Evolutionary conservation across 2,329 filamentous ascomycete species (phyloP).

Genomic region (Aspergillus carbonarius): DNA sequence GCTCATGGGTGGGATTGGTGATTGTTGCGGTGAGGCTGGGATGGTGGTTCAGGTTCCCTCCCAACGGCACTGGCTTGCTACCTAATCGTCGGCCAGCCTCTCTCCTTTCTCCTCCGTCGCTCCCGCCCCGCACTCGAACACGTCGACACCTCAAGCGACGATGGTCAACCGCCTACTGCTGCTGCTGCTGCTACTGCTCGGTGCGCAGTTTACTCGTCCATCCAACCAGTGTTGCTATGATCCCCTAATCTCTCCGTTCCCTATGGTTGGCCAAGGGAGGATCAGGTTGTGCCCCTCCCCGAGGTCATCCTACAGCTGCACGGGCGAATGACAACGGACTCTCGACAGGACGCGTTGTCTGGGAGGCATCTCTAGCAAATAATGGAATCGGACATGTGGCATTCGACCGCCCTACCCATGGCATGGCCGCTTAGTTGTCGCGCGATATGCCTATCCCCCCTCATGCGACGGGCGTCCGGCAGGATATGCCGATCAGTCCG

Average conservation of each 20-base stretch:
- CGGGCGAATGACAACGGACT: background rate
- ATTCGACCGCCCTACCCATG: slow-evolving; percentile 4
- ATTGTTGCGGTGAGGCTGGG: slow-evolving; percentile 6
- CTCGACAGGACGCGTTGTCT: background rate
- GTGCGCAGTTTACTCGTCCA: background rate
- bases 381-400: slow-evolving; percentile 8
- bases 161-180: background rate
- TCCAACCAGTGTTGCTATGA: background rate
- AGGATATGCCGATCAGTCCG: background rate
- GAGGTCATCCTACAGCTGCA: background rate
- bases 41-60: background rate
- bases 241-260: background rate
- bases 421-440: slow-evolving; percentile 7
- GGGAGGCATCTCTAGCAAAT: slow-evolving; percentile 4
- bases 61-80: background rate
- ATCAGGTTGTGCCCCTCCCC: background rate
- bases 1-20: background rate
- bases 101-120: background rate
- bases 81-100: background rate
- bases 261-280: background rate
- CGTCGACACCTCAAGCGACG: slow-evolving; percentile 2
- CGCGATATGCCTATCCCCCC: background rate
- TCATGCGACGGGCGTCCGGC: background rate
- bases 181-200: too few relatives aligned
- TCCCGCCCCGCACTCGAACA: slow-evolving; percentile 1